These are phyloP conservation scores for Globisporangium perplexum DNA, from an alignment of 352 stramenopile genomes.

Conservation along the genomic window DNA sequence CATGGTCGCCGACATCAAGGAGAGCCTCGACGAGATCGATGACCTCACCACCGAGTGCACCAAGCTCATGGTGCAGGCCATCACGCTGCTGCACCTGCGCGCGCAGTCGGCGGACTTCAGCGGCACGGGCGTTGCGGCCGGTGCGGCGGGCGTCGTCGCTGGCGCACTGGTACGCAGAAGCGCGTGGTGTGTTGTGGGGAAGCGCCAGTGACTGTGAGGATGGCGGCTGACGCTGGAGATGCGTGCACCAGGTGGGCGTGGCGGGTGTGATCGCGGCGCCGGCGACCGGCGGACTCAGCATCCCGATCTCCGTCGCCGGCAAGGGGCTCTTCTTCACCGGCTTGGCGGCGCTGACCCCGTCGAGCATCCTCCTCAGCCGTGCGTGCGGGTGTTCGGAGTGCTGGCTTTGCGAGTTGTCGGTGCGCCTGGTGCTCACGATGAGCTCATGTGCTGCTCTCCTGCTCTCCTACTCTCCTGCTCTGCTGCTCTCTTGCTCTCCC, in stretches of 20 bases:
- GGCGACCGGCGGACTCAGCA: constrained; percentile 71
- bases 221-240: too few relatives aligned
- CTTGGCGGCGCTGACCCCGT: constrained; percentile 70
- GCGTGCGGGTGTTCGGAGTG: constrained; percentile 17
- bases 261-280: constrained; percentile 71
- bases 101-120: constrained; percentile 79
- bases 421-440: background rate
- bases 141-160: constrained; percentile 73
- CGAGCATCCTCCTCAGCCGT: constrained; percentile 85
- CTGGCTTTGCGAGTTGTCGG: background rate
- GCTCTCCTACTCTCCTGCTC: too few relatives aligned
- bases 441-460: too few relatives aligned
- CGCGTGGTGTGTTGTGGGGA: too few relatives aligned
- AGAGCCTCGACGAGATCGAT: constrained; percentile 75
- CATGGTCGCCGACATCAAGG: constrained; percentile 64
- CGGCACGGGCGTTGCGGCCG: constrained; percentile 74
- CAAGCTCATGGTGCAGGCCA: constrained; percentile 83
- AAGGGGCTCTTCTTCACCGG: constrained; percentile 84
- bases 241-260: constrained; percentile 37
- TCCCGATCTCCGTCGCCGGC: constrained; percentile 76
- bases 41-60: constrained; percentile 76
- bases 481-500: too few relatives aligned
- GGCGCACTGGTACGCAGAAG: constrained; percentile 46
- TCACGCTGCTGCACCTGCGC: constrained; percentile 81
- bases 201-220: too few relatives aligned